Percentiles rank a stretch among this genome's conserved stretches.
Conservation (phyloP, 2,329 filamentous ascomycete species). For the Cercospora sp. region DNA sequence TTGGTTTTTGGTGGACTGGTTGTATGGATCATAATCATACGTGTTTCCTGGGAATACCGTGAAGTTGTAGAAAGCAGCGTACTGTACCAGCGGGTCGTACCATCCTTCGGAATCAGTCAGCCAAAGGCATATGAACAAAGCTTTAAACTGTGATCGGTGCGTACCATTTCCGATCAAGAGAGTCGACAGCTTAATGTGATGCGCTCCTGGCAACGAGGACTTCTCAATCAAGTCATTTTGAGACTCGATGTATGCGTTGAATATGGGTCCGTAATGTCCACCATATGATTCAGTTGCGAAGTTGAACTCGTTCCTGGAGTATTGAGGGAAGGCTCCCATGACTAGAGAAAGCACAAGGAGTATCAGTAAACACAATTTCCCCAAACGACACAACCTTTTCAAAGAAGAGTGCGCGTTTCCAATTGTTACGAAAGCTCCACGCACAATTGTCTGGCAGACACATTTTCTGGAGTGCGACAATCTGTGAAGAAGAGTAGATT, state of each 20-base stretch:
- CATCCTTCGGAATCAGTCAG: constrained; percentile 40
- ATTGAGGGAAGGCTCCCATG: constrained; percentile 58
- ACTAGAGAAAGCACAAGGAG: constrained; percentile 59
- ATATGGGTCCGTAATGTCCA: constrained; percentile 37
- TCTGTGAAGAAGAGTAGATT: no score
- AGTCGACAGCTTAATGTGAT: constrained; percentile 37
- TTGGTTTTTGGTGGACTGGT: constrained; percentile 49
- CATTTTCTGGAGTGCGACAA: background rate
- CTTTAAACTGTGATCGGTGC: background rate
- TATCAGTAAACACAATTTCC: background rate
- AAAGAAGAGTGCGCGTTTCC: background rate
- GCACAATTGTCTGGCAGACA: background rate
- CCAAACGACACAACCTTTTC: no score
- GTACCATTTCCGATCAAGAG: constrained; percentile 45
- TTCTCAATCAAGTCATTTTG: constrained; percentile 40
- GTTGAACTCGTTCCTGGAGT: constrained; percentile 34
- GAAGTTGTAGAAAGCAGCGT: constrained; percentile 60
- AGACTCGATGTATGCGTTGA: constrained; percentile 36
- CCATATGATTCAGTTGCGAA: constrained; percentile 37
- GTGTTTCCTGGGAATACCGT: constrained; percentile 58
- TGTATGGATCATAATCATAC: constrained; percentile 57
- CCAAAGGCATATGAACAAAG: background rate
- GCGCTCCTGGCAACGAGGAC: constrained; percentile 41
- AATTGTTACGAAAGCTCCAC: background rate
- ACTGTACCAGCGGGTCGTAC: constrained; percentile 59